phyloP scores from a whole-genome alignment of 352 stramenopile genomes.

The Phytophthora vignae region DNA sequence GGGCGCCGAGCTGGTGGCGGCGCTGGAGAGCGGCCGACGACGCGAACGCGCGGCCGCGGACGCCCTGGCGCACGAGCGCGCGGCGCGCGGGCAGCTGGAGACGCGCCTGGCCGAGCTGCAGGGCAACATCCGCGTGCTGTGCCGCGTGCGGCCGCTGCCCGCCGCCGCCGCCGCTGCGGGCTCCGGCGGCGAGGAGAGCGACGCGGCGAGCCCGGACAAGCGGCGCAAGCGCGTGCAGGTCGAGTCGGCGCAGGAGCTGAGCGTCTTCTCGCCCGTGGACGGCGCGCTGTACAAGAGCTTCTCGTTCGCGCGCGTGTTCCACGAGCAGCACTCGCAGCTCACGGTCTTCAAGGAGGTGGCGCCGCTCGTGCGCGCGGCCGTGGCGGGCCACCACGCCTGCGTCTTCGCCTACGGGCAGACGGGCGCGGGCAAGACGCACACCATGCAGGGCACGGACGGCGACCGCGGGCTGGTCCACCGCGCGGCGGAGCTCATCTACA shows the following conservation, averaged over 20 bases:
- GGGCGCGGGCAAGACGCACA: constrained; percentile 45
- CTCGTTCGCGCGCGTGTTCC: constrained; percentile 88
- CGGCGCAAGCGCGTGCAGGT: constrained; percentile 39
- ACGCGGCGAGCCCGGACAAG: constrained; percentile 27
- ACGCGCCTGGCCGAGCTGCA: constrained; percentile 56
- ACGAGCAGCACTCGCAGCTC: constrained; percentile 79
- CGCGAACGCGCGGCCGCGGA: constrained; percentile 45
- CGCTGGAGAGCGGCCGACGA: constrained; percentile 44
- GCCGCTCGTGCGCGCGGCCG: constrained; percentile 86
- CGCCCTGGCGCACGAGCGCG: constrained; percentile 65
- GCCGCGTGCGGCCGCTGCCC: constrained; percentile 67
- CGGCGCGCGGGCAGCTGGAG: constrained; percentile 50
- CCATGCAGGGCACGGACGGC: constrained; percentile 48
- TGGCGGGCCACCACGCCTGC: constrained; percentile 94
- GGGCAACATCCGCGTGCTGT: constrained; percentile 81
- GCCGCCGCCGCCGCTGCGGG: neutral
- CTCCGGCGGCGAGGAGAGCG: constrained; percentile 37
- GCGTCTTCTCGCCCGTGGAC: constrained; percentile 50
- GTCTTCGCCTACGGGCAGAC: constrained; percentile 97
- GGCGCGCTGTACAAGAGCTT: constrained; percentile 79
- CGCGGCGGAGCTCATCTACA: constrained; percentile 57
- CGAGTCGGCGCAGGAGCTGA: constrained; percentile 43
- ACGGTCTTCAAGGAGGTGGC: constrained; percentile 94
- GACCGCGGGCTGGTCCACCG: constrained; percentile 56
- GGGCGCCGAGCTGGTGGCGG: constrained; percentile 62